These are phyloP conservation scores for Sclerotinia nivalis DNA, from an alignment of 2,329 filamentous ascomycete genomes.

Conservation along the genomic window DNA sequence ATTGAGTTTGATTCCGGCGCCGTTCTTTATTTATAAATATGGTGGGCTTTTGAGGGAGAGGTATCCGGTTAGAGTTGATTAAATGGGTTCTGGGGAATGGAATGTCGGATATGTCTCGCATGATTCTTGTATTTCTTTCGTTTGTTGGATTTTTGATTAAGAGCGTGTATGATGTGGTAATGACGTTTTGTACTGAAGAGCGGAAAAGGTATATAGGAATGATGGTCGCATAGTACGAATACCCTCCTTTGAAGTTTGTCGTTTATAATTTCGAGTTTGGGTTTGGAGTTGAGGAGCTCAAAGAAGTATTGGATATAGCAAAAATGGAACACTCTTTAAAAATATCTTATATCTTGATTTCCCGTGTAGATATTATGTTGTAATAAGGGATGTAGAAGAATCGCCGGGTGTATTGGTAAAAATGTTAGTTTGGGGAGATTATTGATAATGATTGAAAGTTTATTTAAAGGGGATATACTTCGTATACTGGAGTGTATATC, in stretches of 20 bases:
- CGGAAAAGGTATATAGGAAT: neutral
- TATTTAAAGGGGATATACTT: too few species aligned
- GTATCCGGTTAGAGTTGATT: constrained; percentile 19
- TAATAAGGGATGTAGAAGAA: constrained; percentile 89
- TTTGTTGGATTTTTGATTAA: neutral
- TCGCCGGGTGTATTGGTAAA: constrained; percentile 84
- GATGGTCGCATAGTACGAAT: neutral
- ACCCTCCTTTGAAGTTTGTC: constrained; percentile 10
- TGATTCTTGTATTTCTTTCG: neutral
- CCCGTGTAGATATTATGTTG: constrained; percentile 94
- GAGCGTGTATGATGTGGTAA: neutral
- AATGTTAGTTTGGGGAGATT: constrained; percentile 84
- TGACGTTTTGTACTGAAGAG: neutral
- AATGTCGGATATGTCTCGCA: neutral
- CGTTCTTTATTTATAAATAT: constrained; percentile 16
- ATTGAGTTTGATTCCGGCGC: constrained; percentile 13
- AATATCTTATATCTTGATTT: neutral
- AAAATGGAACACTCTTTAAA: neutral
- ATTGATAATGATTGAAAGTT: constrained; percentile 27
- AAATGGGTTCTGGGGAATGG: neutral
- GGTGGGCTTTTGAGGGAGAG: constrained; percentile 16
- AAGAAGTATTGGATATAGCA: neutral
- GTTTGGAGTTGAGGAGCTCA: neutral
- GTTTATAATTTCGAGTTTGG: neutral
- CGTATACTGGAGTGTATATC: neutral